Evolutionary conservation across 164 flowering plant genomes (phyloP).

Genomic region (Euptelea pleiosperma): DNA sequence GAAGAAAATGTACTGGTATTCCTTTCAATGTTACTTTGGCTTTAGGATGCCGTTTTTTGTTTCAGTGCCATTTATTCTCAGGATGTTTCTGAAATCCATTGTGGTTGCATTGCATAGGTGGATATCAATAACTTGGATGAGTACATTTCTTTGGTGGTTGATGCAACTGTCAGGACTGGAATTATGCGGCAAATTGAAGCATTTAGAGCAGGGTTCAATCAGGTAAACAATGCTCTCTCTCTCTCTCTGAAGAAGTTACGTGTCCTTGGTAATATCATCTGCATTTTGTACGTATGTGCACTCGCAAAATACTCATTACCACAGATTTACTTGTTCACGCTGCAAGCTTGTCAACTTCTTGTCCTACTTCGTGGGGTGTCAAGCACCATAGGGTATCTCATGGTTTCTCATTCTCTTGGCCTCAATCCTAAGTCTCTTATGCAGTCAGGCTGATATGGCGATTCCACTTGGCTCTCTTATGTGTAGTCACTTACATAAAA

Average conservation of each 20-base stretch:
- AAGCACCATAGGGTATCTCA: too few species aligned
- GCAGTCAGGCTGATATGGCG: too few species aligned
- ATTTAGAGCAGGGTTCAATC: constrained; percentile 89
- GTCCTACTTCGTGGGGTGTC: too few species aligned
- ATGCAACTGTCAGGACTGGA: constrained; percentile 87
- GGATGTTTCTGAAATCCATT: background rate
- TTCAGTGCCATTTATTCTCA: background rate
- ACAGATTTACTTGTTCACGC: too few species aligned
- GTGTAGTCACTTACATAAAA: too few species aligned
- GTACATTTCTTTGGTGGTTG: constrained; percentile 79
- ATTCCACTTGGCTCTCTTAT: too few species aligned
- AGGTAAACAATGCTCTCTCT: constrained; percentile 41
- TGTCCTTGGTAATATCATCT: background rate
- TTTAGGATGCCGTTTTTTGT: background rate
- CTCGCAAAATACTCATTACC: too few species aligned
- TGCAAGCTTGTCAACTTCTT: too few species aligned
- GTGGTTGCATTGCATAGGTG: constrained; percentile 44
- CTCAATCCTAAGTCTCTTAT: too few species aligned
- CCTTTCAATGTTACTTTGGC: background rate
- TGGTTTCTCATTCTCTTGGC: too few species aligned
- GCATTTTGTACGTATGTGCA: background rate
- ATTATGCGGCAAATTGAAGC: constrained; percentile 87
- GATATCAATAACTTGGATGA: constrained; percentile 78
- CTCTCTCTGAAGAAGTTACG: background rate
- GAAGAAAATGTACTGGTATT: constrained; percentile 56